These are phyloP conservation scores for Ophiostoma quercus DNA, from an alignment of 2,329 filamentous ascomycete species.

Conservation along the genomic window DNA sequence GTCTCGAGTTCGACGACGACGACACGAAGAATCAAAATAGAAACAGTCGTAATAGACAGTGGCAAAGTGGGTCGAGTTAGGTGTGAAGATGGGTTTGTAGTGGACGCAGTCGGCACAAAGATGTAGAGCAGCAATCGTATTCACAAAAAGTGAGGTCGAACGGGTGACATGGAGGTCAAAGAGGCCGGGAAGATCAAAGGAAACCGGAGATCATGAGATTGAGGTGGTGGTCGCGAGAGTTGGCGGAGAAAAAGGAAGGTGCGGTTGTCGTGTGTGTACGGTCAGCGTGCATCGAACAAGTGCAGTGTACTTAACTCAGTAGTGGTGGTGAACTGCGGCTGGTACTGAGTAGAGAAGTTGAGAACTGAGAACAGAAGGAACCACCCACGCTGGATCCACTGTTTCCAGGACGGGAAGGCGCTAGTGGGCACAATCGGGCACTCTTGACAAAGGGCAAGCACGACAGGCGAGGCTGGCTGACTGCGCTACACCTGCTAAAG, in stretches of 20 bases:
- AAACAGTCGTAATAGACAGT: constrained; percentile 13
- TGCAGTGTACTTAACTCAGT: constrained; percentile 1
- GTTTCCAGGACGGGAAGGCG: constrained; percentile 9
- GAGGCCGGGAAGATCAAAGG: neutral
- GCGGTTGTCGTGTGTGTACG: neutral
- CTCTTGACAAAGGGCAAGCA: constrained; percentile 10
- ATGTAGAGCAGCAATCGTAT: neutral
- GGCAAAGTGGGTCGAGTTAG: constrained; percentile 4
- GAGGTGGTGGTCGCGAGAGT: neutral
- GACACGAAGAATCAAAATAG: neutral
- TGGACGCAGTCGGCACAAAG: neutral
- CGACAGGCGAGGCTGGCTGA: constrained; percentile 23
- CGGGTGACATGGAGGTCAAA: neutral
- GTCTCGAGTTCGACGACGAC: neutral
- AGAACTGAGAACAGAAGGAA: constrained; percentile 4
- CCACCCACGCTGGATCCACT: constrained; percentile 4
- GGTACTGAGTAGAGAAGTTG: neutral
- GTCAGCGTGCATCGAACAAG: neutral
- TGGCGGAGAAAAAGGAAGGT: neutral
- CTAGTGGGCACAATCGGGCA: constrained; percentile 1
- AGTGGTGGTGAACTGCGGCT: constrained; percentile 8
- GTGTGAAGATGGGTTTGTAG: neutral
- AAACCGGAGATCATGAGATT: neutral
- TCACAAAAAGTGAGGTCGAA: neutral
- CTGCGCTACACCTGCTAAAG: neutral